Evolutionary conservation across 2,329 filamentous ascomycete genomes (phyloP).

Genomic region (Chaetothyriales sp.): DNA sequence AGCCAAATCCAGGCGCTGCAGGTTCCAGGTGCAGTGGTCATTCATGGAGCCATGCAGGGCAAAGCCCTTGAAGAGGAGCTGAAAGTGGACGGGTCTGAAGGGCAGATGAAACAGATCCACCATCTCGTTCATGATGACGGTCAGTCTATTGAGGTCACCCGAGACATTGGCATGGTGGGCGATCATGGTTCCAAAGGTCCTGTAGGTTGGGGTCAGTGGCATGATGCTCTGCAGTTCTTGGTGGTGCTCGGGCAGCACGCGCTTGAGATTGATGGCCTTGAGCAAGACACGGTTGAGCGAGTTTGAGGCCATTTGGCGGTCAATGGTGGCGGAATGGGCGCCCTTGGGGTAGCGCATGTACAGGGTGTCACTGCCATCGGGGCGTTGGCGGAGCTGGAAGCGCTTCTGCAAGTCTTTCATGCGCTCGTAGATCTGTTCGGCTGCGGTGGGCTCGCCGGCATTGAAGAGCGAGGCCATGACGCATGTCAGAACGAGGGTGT

Average conservation of each 20-base stretch:
- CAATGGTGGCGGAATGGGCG: slow-evolving; percentile 27
- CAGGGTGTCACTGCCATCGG: slow-evolving; percentile 13
- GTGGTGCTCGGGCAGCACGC: slow-evolving; percentile 40
- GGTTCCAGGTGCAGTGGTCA: slow-evolving; percentile 57
- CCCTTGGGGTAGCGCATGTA: slow-evolving; percentile 19
- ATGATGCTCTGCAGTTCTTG: slow-evolving; percentile 52
- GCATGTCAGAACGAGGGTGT: slow-evolving; percentile 74
- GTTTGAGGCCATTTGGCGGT: slow-evolving; percentile 28
- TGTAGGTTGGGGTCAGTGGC: slow-evolving; percentile 57
- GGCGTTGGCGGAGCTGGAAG: slow-evolving; percentile 25
- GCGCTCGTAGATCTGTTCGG: slow-evolving; percentile 64
- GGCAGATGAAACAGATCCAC: slow-evolving; percentile 48
- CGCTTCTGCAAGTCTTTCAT: slow-evolving; percentile 55
- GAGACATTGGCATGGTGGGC: slow-evolving; percentile 55
- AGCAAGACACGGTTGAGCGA: slow-evolving; percentile 36
- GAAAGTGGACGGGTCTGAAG: slow-evolving; percentile 62
- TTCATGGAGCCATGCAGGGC: slow-evolving; percentile 49
- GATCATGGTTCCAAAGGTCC: slow-evolving; percentile 68
- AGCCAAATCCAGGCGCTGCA: slow-evolving; percentile 51
- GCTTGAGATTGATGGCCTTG: slow-evolving; percentile 29
- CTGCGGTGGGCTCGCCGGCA: slow-evolving; percentile 61
- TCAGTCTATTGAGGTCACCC: slow-evolving; percentile 60
- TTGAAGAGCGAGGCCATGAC: slow-evolving; percentile 67
- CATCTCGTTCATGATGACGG: slow-evolving; percentile 69
- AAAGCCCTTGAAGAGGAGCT: slow-evolving; percentile 75